Conservation (phyloP, 441 rosid species). For the Pelargonium citronellum region DNA sequence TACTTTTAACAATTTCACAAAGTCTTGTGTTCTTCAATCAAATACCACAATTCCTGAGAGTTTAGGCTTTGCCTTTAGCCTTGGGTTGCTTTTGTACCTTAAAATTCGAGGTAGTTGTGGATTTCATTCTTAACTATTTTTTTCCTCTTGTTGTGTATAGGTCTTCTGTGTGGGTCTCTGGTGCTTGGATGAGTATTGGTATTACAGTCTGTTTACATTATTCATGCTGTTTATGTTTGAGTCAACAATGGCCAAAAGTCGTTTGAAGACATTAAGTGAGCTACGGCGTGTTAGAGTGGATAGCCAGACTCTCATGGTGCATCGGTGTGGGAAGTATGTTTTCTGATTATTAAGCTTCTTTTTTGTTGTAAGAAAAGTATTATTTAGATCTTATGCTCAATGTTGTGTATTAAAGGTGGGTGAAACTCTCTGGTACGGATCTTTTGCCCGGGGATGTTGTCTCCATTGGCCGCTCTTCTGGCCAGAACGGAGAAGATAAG, state of each 20-base stretch:
- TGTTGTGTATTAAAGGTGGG: slow-evolving; percentile 64
- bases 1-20: background rate
- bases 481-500: slow-evolving; percentile 84
- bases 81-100: background rate
- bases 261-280: slow-evolving; percentile 89
- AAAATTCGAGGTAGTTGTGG: background rate
- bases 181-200: slow-evolving; percentile 99
- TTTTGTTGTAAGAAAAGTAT: background rate
- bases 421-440: slow-evolving; percentile 79
- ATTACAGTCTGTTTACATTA: slow-evolving; percentile 95
- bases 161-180: slow-evolving; percentile 98
- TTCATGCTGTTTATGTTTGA: slow-evolving; percentile 99
- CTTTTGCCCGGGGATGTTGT: slow-evolving; percentile 93
- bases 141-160: slow-evolving; percentile 29
- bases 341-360: background rate
- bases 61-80: background rate
- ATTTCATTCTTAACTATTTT: slow-evolving; percentile 9
- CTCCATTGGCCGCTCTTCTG: slow-evolving; percentile 87
- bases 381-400: slow-evolving; percentile 15
- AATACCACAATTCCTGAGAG: background rate
- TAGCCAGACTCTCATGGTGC: slow-evolving; percentile 78
- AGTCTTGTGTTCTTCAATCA: background rate
- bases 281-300: slow-evolving; percentile 95
- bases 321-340: slow-evolving; percentile 92
- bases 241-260: slow-evolving; percentile 98